Conservation (phyloP, 202 grass and related monocot species). For the Saccharum hybrid region DNA sequence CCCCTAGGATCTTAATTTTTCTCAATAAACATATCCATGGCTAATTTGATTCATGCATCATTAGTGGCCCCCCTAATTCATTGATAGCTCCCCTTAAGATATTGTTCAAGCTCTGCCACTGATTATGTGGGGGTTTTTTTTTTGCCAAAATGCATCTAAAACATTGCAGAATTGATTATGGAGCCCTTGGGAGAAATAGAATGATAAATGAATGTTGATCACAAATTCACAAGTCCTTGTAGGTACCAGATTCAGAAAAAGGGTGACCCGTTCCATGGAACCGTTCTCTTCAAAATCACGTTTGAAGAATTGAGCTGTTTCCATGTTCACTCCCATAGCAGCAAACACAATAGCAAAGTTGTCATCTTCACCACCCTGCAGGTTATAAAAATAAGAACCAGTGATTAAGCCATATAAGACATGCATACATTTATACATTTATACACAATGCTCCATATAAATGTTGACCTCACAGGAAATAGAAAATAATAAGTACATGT, state of each 20-base stretch:
- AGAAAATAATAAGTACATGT: not conserved
- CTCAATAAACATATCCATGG: not conserved
- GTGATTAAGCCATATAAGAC: slow-evolving; percentile 2
- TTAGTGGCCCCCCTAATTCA: not conserved
- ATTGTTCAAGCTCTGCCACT: not conserved
- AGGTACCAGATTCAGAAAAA: slow-evolving; percentile 96
- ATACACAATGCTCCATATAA: slow-evolving; percentile 1
- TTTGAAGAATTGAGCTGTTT: slow-evolving; percentile 99
- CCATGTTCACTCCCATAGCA: slow-evolving; percentile 99
- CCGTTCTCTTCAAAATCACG: slow-evolving; percentile 99
- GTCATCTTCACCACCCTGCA: slow-evolving; percentile 86
- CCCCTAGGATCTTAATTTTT: slow-evolving; percentile 5
- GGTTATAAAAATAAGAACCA: slow-evolving; percentile 36
- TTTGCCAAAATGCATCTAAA: not conserved
- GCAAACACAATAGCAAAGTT: slow-evolving; percentile 99
- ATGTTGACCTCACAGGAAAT: not conserved
- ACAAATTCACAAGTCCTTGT: slow-evolving; percentile 11
- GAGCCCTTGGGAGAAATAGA: slow-evolving; percentile 2
- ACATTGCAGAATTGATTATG: not conserved
- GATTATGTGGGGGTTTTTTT: not conserved
- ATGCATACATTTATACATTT: slow-evolving; percentile 10
- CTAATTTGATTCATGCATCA: not conserved
- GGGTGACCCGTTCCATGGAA: slow-evolving; percentile 99
- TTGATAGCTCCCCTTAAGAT: not conserved
- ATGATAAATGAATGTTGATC: not conserved